phyloP scores from a whole-genome alignment of 768 basidiomycete species.

The Boletus sp. region DNA sequence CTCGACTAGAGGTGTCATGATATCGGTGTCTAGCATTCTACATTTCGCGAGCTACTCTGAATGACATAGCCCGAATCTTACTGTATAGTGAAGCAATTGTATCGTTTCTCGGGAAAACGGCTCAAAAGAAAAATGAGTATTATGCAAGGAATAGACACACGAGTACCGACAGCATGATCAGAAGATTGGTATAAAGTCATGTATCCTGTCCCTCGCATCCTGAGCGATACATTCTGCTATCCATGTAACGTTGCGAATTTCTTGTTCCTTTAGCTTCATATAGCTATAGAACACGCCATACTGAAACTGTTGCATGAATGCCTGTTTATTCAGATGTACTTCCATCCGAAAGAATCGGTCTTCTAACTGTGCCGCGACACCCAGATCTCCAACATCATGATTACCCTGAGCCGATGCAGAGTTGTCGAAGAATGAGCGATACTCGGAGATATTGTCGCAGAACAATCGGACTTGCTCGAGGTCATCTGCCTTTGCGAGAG shows the following conservation, averaged over 20 bases:
- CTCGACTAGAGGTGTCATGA: slow-evolving; percentile 1
- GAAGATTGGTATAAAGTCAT: slow-evolving; percentile 91
- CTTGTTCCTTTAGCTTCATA: slow-evolving; percentile 88
- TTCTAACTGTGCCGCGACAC: slow-evolving; percentile 69
- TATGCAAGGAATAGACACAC: slow-evolving; percentile 8
- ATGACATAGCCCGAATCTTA: neutral
- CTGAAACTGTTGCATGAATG: slow-evolving; percentile 97
- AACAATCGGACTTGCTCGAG: slow-evolving; percentile 87
- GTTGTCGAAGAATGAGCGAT: slow-evolving; percentile 83
- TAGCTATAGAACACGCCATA: slow-evolving; percentile 91
- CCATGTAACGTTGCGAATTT: slow-evolving; percentile 86
- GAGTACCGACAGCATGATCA: slow-evolving; percentile 34
- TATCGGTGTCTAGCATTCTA: neutral
- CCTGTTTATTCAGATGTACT: slow-evolving; percentile 89
- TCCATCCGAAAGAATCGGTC: slow-evolving; percentile 94
- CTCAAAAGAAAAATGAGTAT: neutral
- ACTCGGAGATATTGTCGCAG: slow-evolving; percentile 87
- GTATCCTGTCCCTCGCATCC: slow-evolving; percentile 92
- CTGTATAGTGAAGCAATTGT: neutral
- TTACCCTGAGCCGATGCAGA: slow-evolving; percentile 35
- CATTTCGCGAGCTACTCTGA: neutral
- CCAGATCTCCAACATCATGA: slow-evolving; percentile 41
- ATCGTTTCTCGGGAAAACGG: neutral
- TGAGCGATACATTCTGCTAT: slow-evolving; percentile 99
- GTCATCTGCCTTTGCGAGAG: slow-evolving; percentile 90